Evolutionary conservation across 176 grass and related monocot genomes (phyloP), one percentile per base, ranked within the genome.

Genomic region (Avena insularis): DNA sequence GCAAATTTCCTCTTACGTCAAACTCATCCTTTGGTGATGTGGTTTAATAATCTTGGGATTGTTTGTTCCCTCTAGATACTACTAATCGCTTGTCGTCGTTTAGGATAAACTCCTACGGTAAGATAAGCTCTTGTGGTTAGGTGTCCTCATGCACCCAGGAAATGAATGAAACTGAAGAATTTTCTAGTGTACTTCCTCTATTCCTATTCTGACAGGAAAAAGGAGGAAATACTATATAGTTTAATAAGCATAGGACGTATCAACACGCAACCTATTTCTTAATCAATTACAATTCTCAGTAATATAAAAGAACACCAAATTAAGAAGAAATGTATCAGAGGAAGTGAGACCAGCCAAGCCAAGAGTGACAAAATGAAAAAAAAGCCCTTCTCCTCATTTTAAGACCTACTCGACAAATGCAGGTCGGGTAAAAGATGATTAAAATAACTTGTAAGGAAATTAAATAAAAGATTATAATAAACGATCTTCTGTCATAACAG

Each of bases 341-440:
- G 21, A 75, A 63, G 3, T 64, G n/a, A 66, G 49, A 64, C 14
- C 14, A 65, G 21, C 51, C 20, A 16, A 75, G n/a, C 51, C 20
- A 16, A 75, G n/a, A 27, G 57, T 82, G 17, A 45, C 12, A 83
- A 77, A 58, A n/a, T 21, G 82, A 88, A 83, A 57, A 0, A 88
- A 83, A 57, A 0, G 16, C 60, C 61, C 50, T 50, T 59, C 81
- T 82, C 60, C 86, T 78, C 50, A 58, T 78, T 83, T 59, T 12
- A 56, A 59, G 80, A 83, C 35, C 23, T 83, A 83, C 60, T 60
- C 36, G 70, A 60, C 50, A 78, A 59, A 69, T 35, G 80, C 25
- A 78, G 79, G 79, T 33, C 35, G 2, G 35, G 38, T 58, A 31
- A 47, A 36, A 36, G 12, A 48, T 25, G 60, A 70, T 49, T 11